Conservation (phyloP, 2,329 filamentous ascomycete genomes). For the Ophiostoma ips region DNA sequence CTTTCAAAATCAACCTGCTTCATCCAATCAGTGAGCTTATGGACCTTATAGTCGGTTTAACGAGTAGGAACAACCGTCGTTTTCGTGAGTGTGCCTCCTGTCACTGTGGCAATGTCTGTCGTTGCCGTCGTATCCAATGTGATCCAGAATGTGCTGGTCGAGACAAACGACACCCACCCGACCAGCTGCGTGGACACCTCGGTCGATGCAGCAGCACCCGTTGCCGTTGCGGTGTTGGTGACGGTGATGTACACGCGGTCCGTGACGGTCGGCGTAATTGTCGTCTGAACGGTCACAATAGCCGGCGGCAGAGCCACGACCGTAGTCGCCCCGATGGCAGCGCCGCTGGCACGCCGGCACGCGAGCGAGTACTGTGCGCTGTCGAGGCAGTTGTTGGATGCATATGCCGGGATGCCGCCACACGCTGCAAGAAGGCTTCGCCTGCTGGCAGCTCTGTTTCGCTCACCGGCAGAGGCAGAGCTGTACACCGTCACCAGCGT, state of each 20-base stretch:
- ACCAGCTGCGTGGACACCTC: neutral
- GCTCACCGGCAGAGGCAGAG: neutral
- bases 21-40: too few relatives aligned
- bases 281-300: neutral
- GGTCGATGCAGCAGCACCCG: neutral
- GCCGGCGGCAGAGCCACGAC: neutral
- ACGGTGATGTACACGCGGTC: neutral
- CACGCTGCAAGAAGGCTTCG: neutral
- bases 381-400: neutral
- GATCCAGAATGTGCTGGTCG: neutral
- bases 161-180: constrained; percentile 1
- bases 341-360: constrained; percentile 4
- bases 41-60: too few relatives aligned
- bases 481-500: neutral
- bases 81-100: constrained; percentile 1
- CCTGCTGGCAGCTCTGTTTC: too few relatives aligned
- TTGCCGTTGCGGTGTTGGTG: neutral
- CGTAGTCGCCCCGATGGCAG: neutral
- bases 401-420: constrained; percentile 1
- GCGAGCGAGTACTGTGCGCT: neutral
- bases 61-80: too few relatives aligned
- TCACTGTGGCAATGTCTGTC: neutral
- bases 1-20: neutral
- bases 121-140: neutral
- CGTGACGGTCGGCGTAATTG: neutral